Percentiles rank a stretch among this genome's conserved stretches.
Conservation (phyloP, 2,329 filamentous ascomycete species). For the Talaromyces sp. region DNA sequence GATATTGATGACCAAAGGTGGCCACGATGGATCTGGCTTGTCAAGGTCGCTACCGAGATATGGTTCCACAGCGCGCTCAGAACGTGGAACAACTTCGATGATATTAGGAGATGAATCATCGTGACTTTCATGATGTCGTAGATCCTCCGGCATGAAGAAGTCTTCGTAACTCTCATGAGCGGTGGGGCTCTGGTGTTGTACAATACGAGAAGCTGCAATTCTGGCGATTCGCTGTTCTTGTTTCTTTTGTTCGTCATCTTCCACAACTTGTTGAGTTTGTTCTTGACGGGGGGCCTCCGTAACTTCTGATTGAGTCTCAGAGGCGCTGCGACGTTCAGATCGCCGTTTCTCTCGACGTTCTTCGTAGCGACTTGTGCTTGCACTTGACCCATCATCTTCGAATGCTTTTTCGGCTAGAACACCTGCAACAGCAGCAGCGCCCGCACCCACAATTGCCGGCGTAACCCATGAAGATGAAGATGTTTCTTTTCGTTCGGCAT, state of each 20-base stretch:
- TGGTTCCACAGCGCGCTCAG: constrained; percentile 21
- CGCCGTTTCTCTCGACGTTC: constrained; percentile 36
- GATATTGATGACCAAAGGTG: constrained; percentile 51
- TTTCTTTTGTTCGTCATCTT: constrained; percentile 19
- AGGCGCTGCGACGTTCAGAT: constrained; percentile 33
- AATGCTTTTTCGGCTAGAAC: constrained; percentile 31
- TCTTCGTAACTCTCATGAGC: constrained; percentile 40
- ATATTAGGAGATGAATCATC: constrained; percentile 17
- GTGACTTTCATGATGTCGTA: constrained; percentile 28
- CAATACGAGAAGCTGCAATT: constrained; percentile 27
- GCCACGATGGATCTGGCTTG: constrained; percentile 31
- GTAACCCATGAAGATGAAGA: constrained; percentile 28
- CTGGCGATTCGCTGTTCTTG: constrained; percentile 24
- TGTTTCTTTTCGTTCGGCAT: background rate
- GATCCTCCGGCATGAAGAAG: constrained; percentile 39
- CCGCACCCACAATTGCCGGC: constrained; percentile 45
- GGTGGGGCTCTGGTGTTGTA: constrained; percentile 26
- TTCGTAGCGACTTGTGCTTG: constrained; percentile 30
- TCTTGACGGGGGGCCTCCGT: constrained; percentile 23
- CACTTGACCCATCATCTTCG: constrained; percentile 26
- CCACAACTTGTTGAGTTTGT: constrained; percentile 17
- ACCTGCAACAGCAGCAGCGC: constrained; percentile 44
- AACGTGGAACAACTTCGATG: constrained; percentile 28
- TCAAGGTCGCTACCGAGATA: constrained; percentile 14
- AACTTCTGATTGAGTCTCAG: constrained; percentile 20